Conservation (phyloP, 2,329 filamentous ascomycete species). For the Chaetomium olivaceum region DNA sequence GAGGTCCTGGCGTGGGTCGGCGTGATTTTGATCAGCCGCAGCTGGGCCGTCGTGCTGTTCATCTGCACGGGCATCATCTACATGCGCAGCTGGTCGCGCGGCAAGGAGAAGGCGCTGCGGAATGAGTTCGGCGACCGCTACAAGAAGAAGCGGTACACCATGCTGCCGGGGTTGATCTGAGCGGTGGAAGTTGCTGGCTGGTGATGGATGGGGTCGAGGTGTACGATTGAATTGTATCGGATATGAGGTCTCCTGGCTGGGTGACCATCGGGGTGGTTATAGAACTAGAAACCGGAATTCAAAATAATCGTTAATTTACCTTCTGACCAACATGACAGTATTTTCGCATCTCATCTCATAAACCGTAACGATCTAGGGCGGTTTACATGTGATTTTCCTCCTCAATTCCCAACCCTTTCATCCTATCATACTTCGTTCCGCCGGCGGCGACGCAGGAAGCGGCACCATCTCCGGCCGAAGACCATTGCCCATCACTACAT, state of each 20-base stretch:
- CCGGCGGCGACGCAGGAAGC: constrained; percentile 21
- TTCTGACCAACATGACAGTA: neutral
- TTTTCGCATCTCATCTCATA: neutral
- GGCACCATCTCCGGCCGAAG: constrained; percentile 25
- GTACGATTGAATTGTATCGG: constrained; percentile 4
- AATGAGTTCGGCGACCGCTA: constrained; percentile 91
- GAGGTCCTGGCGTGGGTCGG: constrained; percentile 86
- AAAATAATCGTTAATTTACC: neutral
- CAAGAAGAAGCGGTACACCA: constrained; percentile 86
- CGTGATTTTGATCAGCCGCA: constrained; percentile 75
- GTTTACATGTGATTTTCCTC: neutral
- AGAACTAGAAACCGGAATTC: neutral
- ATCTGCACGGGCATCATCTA: constrained; percentile 69
- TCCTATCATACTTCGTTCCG: neutral
- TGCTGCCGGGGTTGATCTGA: constrained; percentile 76
- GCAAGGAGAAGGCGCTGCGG: constrained; percentile 89
- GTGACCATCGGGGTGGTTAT: neutral
- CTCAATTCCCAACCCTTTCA: neutral
- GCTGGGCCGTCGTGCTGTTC: constrained; percentile 76
- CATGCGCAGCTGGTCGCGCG: constrained; percentile 86
- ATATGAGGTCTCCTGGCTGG: neutral
- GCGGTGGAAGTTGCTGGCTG: neutral
- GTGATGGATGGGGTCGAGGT: neutral
- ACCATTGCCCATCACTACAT: constrained; percentile 15
- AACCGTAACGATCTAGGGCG: neutral